Base-by-base conservation (phyloP, 2,329 filamentous ascomycete species). In the Stachybotrys chlorohalonatus region DNA sequence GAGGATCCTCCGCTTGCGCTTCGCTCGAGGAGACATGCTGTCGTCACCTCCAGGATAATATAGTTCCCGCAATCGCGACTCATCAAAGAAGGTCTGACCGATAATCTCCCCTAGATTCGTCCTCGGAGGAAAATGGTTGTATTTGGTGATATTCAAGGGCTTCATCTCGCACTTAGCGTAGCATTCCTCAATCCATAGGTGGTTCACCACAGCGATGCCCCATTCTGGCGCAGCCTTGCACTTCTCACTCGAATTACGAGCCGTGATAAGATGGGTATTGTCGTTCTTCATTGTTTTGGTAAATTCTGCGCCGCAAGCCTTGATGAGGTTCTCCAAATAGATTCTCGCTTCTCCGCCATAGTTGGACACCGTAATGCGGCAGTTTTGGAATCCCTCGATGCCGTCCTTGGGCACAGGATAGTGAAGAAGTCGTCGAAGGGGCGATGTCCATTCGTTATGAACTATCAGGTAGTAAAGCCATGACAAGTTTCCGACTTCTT, bases 151-250 rank as follows among this genome's bases (percentile, higher is more conserved):
- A 5, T 87, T 87, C 24, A 92, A 73, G 0, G 83, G 82, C 66
- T 90, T 87, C 55, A 87, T 75, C 64, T 88, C 81, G 74, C 91
- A 96, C 67, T 88, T 90, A 1, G 93, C 90, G 66, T 97, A 99
- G 70, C 91, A 95, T 66, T 99, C 94, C 70, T 99, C 94, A 49
- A 99, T 80, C 94, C 94, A 99, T 1, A 99, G 78, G 67, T 99
- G 94, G 68, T 97, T 99, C 63, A 96, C 77, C 63, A 96, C 87
- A 55, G 90, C 76, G 54, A 97, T 86, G 53, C 87, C 87, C 94
- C 94, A 99, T 71, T 97, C 94, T 57, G 84, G 82, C 0, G 94
- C 94, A 1, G 94, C 94, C 45, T 87, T 85, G 68, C 89, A 96
- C 71, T 99, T 99, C 66, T 97, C 94, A 65, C 93, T 95, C 55